Evolutionary conservation across 164 flowering plant species (phyloP).

Genomic region (Vitis riparia): DNA sequence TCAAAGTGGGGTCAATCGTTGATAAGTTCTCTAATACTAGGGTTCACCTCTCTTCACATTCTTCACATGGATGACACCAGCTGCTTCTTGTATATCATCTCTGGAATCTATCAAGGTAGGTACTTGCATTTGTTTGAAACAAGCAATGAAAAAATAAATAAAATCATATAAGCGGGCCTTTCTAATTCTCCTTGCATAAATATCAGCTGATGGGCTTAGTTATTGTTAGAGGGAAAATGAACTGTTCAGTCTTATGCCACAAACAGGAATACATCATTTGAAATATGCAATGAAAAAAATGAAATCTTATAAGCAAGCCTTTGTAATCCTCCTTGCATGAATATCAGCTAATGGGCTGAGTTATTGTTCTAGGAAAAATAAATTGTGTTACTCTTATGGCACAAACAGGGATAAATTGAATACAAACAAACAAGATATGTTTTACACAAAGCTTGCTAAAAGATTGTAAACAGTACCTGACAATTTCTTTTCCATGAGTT

Average conservation of each 20-base stretch:
- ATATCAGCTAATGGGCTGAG: no score
- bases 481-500: conserved; percentile 50
- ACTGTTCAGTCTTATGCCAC: background rate
- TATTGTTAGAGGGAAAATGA: background rate
- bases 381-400: no score
- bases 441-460: background rate
- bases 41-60: background rate
- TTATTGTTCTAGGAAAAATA: no score
- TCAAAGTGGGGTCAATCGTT: background rate
- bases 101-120: background rate
- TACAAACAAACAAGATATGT: background rate
- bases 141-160: background rate
- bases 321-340: no score
- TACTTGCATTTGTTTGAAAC: no score
- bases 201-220: background rate
- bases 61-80: background rate
- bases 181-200: background rate
- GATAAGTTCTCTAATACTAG: background rate
- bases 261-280: background rate
- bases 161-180: background rate
- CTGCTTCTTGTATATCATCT: background rate
- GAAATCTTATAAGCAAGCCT: no score
- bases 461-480: conserved; percentile 41
- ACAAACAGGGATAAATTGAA: no score
- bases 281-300: background rate